A percentile compares a stretch with the other conserved stretches of the same genome.
Conservation (phyloP, 192 early-diverging fungal genomes). For the Coemansia sp. region DNA sequence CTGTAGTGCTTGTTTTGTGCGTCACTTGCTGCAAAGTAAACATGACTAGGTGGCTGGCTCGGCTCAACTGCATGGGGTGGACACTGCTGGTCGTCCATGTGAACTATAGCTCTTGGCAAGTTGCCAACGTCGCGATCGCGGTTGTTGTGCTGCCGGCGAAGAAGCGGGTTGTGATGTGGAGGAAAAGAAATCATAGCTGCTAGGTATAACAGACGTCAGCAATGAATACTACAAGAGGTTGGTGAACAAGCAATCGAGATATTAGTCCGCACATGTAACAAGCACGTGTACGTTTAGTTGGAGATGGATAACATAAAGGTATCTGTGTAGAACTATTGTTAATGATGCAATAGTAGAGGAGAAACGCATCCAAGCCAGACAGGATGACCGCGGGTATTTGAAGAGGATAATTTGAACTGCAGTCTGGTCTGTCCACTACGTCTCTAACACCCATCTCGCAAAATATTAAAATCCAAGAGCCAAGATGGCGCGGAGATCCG, state of each 20-base stretch:
- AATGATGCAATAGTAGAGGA: no score
- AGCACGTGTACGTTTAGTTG: no score
- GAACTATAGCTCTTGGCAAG: not conserved
- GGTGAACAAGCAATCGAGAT: not conserved
- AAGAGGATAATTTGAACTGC: no score
- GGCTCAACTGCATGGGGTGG: not conserved
- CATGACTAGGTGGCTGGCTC: not conserved
- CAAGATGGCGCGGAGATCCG: no score
- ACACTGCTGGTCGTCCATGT: not conserved
- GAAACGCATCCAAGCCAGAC: no score
- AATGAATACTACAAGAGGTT: not conserved
- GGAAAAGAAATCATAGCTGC: not conserved
- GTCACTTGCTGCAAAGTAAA: not conserved
- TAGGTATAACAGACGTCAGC: not conserved
- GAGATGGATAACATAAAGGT: no score
- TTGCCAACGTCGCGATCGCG: no score
- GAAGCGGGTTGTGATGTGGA: not conserved
- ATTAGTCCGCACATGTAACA: not conserved
- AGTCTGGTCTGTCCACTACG: no score
- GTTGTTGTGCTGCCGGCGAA: slow-evolving; percentile 1
- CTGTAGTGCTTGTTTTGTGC: slow-evolving; percentile 5
- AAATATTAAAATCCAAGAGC: no score
- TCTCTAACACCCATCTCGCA: no score
- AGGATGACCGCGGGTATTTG: no score
- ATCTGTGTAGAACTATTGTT: no score